Evolutionary conservation across 306 rosid species (phyloP).

Genomic region (Glycyrrhiza uralensis): DNA sequence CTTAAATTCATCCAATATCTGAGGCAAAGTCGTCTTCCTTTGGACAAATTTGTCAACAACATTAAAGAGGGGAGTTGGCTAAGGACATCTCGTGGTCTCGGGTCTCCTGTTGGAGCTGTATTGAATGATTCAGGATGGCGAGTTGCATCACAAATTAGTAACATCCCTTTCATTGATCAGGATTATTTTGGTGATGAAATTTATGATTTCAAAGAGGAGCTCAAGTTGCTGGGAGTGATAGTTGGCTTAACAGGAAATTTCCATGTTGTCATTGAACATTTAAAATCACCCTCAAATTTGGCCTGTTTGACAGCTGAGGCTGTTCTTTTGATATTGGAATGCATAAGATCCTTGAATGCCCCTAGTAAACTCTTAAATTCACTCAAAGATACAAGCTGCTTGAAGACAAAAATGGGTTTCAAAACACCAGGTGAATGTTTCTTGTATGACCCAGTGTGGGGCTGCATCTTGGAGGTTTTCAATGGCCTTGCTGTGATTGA

Average conservation of each 20-base stretch:
- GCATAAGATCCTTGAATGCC: neutral
- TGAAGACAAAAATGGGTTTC: slow-evolving; percentile 60
- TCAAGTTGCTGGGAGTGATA: slow-evolving; percentile 57
- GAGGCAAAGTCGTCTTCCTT: slow-evolving; percentile 23
- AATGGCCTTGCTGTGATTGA: slow-evolving; percentile 50
- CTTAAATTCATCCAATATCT: slow-evolving; percentile 53
- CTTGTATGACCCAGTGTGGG: slow-evolving; percentile 57
- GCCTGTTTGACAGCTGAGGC: slow-evolving; percentile 38
- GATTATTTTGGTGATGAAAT: slow-evolving; percentile 55
- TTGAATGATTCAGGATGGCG: slow-evolving; percentile 47
- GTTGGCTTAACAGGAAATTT: slow-evolving; percentile 31
- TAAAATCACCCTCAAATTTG: slow-evolving; percentile 45
- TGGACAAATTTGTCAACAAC: slow-evolving; percentile 36
- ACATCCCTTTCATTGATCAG: slow-evolving; percentile 60
- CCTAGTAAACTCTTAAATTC: slow-evolving; percentile 23
- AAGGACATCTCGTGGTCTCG: slow-evolving; percentile 49
- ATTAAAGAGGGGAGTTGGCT: slow-evolving; percentile 52
- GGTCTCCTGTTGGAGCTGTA: slow-evolving; percentile 62
- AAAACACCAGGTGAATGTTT: slow-evolving; percentile 49
- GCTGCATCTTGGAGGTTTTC: slow-evolving; percentile 57
- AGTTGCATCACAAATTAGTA: slow-evolving; percentile 52
- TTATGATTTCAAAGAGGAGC: slow-evolving; percentile 39
- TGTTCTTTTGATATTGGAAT: slow-evolving; percentile 40
- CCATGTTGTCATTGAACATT: slow-evolving; percentile 44
- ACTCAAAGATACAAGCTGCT: slow-evolving; percentile 32